A percentile compares a stretch with the other conserved stretches of the same genome.
Evolutionary conservation across 805 yeast genomes (phyloP).

Genomic region (Saturnispora sekii): DNA sequence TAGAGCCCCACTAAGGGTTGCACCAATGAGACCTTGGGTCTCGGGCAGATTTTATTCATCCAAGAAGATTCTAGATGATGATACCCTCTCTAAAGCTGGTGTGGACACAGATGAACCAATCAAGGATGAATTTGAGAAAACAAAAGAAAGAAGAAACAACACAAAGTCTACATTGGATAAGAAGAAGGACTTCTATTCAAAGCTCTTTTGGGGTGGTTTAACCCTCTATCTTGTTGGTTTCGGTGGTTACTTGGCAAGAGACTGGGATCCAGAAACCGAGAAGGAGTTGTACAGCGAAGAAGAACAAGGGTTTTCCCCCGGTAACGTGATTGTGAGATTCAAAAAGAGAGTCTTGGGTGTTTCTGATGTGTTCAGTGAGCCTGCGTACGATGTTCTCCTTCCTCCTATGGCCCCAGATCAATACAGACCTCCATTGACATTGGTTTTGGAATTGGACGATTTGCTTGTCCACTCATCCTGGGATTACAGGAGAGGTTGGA

Average conservation of each 20-base stretch:
- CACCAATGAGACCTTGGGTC: neutral
- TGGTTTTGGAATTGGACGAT: slow-evolving; percentile 85
- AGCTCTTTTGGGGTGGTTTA: slow-evolving; percentile 42
- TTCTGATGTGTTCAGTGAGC: slow-evolving; percentile 81
- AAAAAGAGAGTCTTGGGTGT: slow-evolving; percentile 62
- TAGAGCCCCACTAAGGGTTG: no score
- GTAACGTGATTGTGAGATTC: slow-evolving; percentile 58
- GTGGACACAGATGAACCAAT: slow-evolving; percentile 41
- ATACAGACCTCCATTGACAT: slow-evolving; percentile 83
- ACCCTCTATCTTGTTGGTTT: slow-evolving; percentile 38
- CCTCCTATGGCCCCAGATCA: slow-evolving; percentile 91
- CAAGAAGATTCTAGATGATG: slow-evolving; percentile 57
- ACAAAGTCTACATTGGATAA: slow-evolving; percentile 60
- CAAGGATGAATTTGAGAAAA: slow-evolving; percentile 26
- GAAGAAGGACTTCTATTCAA: slow-evolving; percentile 77
- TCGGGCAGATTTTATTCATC: slow-evolving; percentile 12
- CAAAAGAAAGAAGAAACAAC: slow-evolving; percentile 42
- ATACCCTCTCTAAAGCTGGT: slow-evolving; percentile 75
- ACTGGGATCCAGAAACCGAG: slow-evolving; percentile 77
- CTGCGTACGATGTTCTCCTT: slow-evolving; percentile 83
- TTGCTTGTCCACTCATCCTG: slow-evolving; percentile 84
- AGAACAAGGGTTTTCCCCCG: slow-evolving; percentile 63
- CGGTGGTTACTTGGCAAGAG: slow-evolving; percentile 60
- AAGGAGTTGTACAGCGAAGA: slow-evolving; percentile 30
- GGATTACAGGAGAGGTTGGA: slow-evolving; percentile 92